A percentile compares a stretch with the other conserved stretches of the same genome.
These are phyloP conservation scores for Trichocladium antarcticum DNA, from an alignment of 495 filamentous ascomycete genomes.

Conservation along the genomic window DNA sequence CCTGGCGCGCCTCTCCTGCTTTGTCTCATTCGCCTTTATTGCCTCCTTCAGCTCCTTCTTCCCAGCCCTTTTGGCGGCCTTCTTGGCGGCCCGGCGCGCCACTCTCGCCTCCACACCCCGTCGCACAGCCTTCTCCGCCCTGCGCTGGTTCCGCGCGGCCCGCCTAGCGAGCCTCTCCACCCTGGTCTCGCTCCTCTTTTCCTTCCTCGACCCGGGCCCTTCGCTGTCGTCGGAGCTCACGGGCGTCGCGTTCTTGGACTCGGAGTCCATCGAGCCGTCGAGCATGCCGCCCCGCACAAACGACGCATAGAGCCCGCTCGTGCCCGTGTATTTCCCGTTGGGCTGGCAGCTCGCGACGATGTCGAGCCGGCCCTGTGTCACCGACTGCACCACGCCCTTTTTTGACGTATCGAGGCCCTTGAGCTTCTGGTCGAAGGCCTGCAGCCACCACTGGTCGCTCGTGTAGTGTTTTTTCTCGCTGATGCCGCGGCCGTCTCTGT, in stretches of 20 bases:
- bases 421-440: conserved; percentile 67
- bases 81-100: conserved; percentile 7
- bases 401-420: conserved; percentile 53
- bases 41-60: conserved; percentile 16
- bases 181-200: conserved; percentile 27
- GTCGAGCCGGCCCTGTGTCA: conserved; percentile 41
- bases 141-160: conserved; percentile 24
- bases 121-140: conserved; percentile 12
- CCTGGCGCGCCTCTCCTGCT: conserved; percentile 31
- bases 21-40: conserved; percentile 24
- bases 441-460: conserved; percentile 68
- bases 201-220: not conserved
- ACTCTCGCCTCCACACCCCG: conserved; percentile 5
- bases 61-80: conserved; percentile 20
- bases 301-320: conserved; percentile 59
- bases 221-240: conserved; percentile 11
- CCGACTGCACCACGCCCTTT: conserved; percentile 40
- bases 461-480: conserved; percentile 54
- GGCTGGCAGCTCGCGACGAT: conserved; percentile 33
- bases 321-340: conserved; percentile 36
- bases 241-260: conserved; percentile 13
- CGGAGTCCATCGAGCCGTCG: conserved; percentile 43
- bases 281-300: conserved; percentile 70
- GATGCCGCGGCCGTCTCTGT: conserved; percentile 57
- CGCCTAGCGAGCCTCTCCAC: conserved; percentile 29